Conservation (phyloP, 768 basidiomycete genomes). For the Leccinellum albellum region DNA sequence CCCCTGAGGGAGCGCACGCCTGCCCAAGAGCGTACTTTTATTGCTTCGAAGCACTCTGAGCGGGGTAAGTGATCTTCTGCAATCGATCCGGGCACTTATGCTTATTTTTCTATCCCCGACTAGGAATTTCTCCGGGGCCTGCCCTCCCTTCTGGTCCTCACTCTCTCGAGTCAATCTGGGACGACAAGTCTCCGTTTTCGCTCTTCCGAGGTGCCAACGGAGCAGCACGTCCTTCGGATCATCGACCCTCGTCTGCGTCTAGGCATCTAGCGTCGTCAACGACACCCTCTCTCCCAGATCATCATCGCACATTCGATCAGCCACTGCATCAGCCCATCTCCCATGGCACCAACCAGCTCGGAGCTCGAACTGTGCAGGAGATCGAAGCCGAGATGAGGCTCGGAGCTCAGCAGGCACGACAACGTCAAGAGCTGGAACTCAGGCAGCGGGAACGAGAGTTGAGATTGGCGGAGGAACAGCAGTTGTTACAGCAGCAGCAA, state of each 20-base stretch:
- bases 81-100: constrained; percentile 1
- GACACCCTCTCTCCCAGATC: constrained; percentile 28
- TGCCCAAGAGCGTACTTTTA: constrained; percentile 21
- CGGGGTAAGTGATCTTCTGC: constrained; percentile 25
- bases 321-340: constrained; percentile 34
- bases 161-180: constrained; percentile 76
- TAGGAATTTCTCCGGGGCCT: constrained; percentile 35
- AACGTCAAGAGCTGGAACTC: constrained; percentile 40
- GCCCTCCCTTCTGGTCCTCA: constrained; percentile 28
- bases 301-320: constrained; percentile 35
- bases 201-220: constrained; percentile 57
- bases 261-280: constrained; percentile 24
- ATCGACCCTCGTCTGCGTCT: constrained; percentile 24
- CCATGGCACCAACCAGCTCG: constrained; percentile 33
- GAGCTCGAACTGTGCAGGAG: constrained; percentile 68
- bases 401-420: constrained; percentile 45
- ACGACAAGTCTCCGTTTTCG: constrained; percentile 74
- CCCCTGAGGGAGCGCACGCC: constrained; percentile 26
- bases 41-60: constrained; percentile 20
- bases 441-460: constrained; percentile 46
- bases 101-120: constrained; percentile 10
- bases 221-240: constrained; percentile 37
- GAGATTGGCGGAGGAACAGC: constrained; percentile 31
- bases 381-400: constrained; percentile 83
- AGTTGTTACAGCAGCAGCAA: constrained; percentile 40